Percentiles rank a stretch among this genome's conserved stretches.
phyloP scores from a whole-genome alignment of 257 asterid genomes.

The Lavandula angustifolia region DNA sequence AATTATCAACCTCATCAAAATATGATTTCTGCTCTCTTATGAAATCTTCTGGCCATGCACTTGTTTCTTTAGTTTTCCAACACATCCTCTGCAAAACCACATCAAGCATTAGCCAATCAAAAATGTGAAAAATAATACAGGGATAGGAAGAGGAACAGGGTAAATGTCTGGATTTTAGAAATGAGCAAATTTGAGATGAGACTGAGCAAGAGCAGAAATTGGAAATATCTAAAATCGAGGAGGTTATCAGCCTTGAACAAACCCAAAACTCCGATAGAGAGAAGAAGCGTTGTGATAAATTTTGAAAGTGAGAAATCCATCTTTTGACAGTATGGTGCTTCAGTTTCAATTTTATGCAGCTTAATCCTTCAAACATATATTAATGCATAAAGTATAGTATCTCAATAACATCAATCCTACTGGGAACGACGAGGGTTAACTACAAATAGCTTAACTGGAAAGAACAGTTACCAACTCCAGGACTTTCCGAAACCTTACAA shows the following conservation, averaged over 20 bases:
- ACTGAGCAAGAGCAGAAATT: slow-evolving; percentile 11
- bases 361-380: not conserved
- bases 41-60: slow-evolving; percentile 53
- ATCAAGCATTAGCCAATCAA: slow-evolving; percentile 13
- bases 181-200: not conserved
- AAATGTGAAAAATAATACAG: not conserved
- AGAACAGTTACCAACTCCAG: not conserved
- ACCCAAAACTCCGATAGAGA: not conserved
- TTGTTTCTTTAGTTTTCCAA: slow-evolving; percentile 19
- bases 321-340: slow-evolving; percentile 2
- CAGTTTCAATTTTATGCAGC: slow-evolving; percentile 25
- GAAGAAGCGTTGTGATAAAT: slow-evolving; percentile 5
- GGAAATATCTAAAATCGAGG: slow-evolving; percentile 6
- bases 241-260: slow-evolving; percentile 14
- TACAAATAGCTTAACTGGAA: slow-evolving; percentile 14
- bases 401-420: slow-evolving; percentile 17
- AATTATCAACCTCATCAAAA: slow-evolving; percentile 71
- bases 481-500: not conserved
- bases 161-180: not conserved
- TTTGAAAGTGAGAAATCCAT: slow-evolving; percentile 18
- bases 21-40: slow-evolving; percentile 60
- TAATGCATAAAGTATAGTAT: not conserved
- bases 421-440: not conserved
- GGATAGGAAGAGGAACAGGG: not conserved
- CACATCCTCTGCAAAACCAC: slow-evolving; percentile 55